phyloP scores from a whole-genome alignment of 768 basidiomycete genomes.

The Lentinula guzmanii region DNA sequence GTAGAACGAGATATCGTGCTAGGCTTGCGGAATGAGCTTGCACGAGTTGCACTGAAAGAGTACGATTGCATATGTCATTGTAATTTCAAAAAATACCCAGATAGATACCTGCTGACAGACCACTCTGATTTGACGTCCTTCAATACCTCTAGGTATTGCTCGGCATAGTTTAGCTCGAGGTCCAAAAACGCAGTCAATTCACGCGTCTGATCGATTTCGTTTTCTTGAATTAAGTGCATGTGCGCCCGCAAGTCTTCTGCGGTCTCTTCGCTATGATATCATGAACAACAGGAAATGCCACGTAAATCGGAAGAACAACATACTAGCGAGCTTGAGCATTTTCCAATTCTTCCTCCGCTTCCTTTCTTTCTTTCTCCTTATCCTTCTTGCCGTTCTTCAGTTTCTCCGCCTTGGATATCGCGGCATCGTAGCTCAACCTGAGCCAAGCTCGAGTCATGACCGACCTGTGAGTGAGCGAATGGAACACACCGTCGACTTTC shows the following conservation, averaged over 20 bases:
- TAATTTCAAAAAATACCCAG: not conserved
- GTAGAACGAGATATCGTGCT: not conserved
- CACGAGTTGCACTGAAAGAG: not conserved
- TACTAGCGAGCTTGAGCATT: conserved; percentile 65
- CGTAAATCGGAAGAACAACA: not conserved
- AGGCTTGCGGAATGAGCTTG: not conserved
- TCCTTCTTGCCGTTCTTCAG: conserved; percentile 71
- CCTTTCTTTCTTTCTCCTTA: conserved; percentile 73
- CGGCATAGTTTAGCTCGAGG: conserved; percentile 66
- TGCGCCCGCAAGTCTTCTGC: conserved; percentile 78
- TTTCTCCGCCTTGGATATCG: conserved; percentile 63
- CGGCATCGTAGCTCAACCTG: conserved; percentile 77
- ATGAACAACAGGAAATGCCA: not conserved
- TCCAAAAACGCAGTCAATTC: conserved; percentile 72
- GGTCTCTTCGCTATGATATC: conserved; percentile 65
- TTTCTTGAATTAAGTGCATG: conserved; percentile 76
- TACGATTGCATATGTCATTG: not conserved
- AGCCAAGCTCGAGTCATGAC: not conserved
- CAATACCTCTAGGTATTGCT: conserved; percentile 68
- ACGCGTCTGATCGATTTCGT: conserved; percentile 64
- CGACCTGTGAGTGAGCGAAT: not conserved
- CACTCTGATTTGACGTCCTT: conserved; percentile 63
- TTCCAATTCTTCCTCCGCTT: conserved; percentile 79
- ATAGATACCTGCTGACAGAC: conserved; percentile 50
- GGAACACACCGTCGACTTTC: conserved; percentile 69